phyloP scores from a whole-genome alignment of 2,329 filamentous ascomycete genomes.

The Rutstroemia sp. region DNA sequence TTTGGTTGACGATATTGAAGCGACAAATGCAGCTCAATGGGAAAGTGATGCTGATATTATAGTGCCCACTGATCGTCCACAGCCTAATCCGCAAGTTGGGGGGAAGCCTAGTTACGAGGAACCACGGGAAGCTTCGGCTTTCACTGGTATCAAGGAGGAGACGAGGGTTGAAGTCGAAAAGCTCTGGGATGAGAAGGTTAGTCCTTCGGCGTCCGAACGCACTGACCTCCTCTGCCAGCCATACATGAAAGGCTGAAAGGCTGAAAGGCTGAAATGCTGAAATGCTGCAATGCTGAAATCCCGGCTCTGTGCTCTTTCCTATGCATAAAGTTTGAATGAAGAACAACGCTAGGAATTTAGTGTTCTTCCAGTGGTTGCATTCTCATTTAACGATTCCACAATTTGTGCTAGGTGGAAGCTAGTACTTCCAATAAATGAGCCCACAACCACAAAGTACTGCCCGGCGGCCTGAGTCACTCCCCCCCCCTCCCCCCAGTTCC shows the following conservation, averaged over 20 bases:
- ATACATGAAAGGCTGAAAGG: too few relatives aligned
- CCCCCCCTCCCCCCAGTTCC: too few relatives aligned
- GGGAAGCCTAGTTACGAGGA: neutral
- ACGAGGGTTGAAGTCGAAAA: neutral
- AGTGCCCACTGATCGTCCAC: neutral
- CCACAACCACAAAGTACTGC: neutral
- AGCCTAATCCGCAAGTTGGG: too few relatives aligned
- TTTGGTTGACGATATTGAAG: conserved; percentile 12
- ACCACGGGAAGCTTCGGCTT: neutral
- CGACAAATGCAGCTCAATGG: conserved; percentile 20
- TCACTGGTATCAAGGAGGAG: neutral
- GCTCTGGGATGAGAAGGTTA: neutral
- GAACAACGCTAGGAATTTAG: neutral
- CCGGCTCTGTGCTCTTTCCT: neutral
- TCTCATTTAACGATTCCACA: neutral
- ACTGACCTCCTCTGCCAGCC: neutral
- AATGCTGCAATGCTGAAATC: neutral
- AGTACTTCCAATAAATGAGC: neutral
- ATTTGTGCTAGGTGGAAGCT: neutral
- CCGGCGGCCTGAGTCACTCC: too few relatives aligned
- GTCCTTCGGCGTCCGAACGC: neutral
- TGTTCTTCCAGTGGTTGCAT: neutral
- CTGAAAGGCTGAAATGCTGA: neutral
- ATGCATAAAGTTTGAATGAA: neutral
- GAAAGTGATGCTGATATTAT: conserved; percentile 4